A percentile compares a stretch with the other conserved stretches of the same genome.
phyloP scores from a whole-genome alignment of 345 rosid species.

The Lepidium sativum region DNA sequence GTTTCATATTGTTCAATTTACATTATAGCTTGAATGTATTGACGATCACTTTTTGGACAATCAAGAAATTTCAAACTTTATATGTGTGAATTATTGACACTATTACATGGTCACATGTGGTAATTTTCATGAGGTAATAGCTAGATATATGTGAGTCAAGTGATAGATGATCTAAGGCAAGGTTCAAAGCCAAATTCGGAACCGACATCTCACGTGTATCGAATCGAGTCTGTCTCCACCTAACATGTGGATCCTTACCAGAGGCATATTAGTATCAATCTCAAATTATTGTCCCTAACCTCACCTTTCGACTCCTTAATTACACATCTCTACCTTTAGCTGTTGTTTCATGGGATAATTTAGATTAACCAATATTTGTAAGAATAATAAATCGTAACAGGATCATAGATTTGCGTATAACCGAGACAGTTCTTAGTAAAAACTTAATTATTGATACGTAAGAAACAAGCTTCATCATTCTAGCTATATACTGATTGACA shows the following conservation, averaged over 20 bases:
- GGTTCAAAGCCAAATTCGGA: constrained; percentile 15
- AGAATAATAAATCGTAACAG: neutral
- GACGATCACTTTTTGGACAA: too few species aligned
- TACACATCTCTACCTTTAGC: neutral
- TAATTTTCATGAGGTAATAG: neutral
- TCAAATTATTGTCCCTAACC: constrained; percentile 10
- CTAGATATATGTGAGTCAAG: too few species aligned
- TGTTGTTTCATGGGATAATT: neutral
- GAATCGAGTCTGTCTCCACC: constrained; percentile 18
- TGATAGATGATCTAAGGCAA: neutral
- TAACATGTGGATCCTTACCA: constrained; percentile 24
- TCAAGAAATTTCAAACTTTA: too few species aligned
- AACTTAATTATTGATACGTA: neutral
- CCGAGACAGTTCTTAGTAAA: neutral
- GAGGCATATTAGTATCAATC: constrained; percentile 11
- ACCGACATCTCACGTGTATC: constrained; percentile 28
- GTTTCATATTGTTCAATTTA: too few species aligned
- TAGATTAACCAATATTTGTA: neutral
- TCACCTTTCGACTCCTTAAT: neutral
- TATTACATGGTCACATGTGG: too few species aligned
- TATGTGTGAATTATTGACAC: too few species aligned
- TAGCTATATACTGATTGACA: neutral
- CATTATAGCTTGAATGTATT: too few species aligned
- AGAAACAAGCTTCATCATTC: neutral
- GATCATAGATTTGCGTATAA: neutral